Conservation (phyloP, 768 basidiomycete species). For the Mycena haematopus region DNA sequence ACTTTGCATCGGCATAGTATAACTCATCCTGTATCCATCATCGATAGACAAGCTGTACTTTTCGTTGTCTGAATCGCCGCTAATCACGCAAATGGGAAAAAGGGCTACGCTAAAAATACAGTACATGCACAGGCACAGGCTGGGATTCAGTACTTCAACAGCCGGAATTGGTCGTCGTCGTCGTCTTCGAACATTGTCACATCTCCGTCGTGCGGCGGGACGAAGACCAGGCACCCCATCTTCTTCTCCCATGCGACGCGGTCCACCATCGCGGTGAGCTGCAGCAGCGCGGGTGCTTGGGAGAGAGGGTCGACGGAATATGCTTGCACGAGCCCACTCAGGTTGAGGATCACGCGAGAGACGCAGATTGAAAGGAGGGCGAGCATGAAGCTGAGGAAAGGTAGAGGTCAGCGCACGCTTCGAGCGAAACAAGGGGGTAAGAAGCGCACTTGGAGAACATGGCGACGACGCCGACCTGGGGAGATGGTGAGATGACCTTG, state of each 20-base stretch:
- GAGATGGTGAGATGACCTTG: not conserved
- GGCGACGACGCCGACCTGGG: conserved; percentile 28
- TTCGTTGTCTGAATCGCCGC: not conserved
- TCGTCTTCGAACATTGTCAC: conserved; percentile 2
- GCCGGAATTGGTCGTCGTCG: not conserved
- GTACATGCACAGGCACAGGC: not conserved
- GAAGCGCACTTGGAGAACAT: conserved; percentile 31
- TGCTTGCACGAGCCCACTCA: conserved; percentile 22
- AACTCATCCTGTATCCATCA: conserved; percentile 13
- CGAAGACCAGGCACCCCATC: conserved; percentile 29
- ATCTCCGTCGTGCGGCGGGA: conserved; percentile 20
- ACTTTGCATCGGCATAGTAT: not conserved
- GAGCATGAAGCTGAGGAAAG: conserved; percentile 28
- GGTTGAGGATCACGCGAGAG: conserved; percentile 29
- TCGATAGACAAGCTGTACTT: not conserved
- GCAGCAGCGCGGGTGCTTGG: conserved; percentile 26
- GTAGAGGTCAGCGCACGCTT: not conserved
- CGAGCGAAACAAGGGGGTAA: not conserved
- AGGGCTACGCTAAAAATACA: conserved; percentile 24
- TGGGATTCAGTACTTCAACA: not conserved
- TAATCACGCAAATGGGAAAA: not conserved
- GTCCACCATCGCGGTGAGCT: conserved; percentile 27
- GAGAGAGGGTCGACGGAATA: conserved; percentile 25
- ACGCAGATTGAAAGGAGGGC: conserved; percentile 29
- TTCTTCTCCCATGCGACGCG: conserved; percentile 29